phyloP scores from a whole-genome alignment of 169 alveolate genomes.

The Plasmodium gaboni region DNA sequence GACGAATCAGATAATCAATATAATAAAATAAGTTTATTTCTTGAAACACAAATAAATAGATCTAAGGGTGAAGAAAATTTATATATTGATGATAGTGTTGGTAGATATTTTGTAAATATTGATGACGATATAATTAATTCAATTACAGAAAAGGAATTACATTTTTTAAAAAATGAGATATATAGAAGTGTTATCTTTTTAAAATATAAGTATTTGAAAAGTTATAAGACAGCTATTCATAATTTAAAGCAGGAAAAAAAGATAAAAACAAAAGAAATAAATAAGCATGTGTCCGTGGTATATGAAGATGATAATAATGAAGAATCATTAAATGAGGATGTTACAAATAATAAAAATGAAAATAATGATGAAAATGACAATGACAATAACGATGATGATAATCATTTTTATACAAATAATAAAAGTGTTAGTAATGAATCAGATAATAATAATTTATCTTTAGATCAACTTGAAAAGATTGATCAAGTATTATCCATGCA shows the following conservation, averaged over 20 bases:
- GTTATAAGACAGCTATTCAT: conserved; percentile 43
- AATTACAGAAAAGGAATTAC: conserved; percentile 56
- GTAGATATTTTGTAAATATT: conserved; percentile 42
- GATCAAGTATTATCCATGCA: conserved; percentile 18
- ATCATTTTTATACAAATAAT: background rate
- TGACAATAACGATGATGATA: background rate
- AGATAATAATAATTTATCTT: conserved; percentile 1
- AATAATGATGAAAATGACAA: background rate
- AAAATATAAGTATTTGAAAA: conserved; percentile 40
- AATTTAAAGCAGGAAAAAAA: conserved; percentile 26
- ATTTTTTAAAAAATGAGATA: conserved; percentile 29
- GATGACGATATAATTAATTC: conserved; percentile 11
- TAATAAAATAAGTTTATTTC: conserved; percentile 37
- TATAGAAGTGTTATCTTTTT: conserved; percentile 35
- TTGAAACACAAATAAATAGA: conserved; percentile 16
- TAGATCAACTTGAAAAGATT: conserved; percentile 10
- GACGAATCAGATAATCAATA: conserved; percentile 27
- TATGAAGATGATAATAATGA: conserved; percentile 28
- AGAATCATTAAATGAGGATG: background rate
- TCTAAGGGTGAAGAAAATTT: conserved; percentile 5
- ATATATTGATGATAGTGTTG: conserved; percentile 61
- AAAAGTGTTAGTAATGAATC: background rate
- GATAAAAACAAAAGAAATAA: conserved; percentile 36
- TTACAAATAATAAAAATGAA: background rate
- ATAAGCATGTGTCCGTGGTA: conserved; percentile 54